phyloP scores from a whole-genome alignment of 2,329 filamentous ascomycete genomes.

The Aspergillus aculeatus region DNA sequence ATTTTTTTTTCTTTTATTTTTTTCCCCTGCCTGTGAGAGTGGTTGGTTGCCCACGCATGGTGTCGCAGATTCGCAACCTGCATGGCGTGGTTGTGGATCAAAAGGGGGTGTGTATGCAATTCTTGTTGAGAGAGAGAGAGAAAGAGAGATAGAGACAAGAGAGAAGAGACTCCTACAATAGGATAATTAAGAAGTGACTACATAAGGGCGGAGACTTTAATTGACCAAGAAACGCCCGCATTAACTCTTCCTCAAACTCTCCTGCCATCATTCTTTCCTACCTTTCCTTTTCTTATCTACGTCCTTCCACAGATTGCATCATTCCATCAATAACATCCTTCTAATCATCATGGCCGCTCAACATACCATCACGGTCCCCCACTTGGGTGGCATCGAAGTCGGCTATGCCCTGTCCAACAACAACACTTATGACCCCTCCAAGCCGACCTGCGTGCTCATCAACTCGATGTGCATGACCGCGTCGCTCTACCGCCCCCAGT shows the following conservation, averaged over 20 bases:
- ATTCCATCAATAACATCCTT: background rate
- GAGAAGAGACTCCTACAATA: background rate
- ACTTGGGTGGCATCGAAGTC: slow-evolving; percentile 51
- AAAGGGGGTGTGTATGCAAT: background rate
- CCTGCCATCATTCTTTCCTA: background rate
- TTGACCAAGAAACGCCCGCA: background rate
- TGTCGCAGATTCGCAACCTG: background rate
- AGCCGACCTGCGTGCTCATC: slow-evolving; percentile 53
- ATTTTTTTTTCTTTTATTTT: background rate
- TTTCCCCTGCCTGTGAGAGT: background rate
- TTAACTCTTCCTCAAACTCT: background rate
- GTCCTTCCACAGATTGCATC: background rate
- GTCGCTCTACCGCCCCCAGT: slow-evolving; percentile 46
- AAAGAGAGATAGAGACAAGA: background rate
- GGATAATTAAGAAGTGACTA: background rate
- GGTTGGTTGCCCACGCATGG: background rate
- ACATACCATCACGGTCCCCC: slow-evolving; percentile 46
- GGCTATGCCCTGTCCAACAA: slow-evolving; percentile 47
- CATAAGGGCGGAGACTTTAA: background rate
- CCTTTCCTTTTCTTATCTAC: background rate
- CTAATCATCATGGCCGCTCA: slow-evolving; percentile 22
- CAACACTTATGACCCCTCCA: slow-evolving; percentile 47
- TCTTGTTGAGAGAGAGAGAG: background rate
- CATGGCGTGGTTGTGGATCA: too few relatives aligned
- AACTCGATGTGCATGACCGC: slow-evolving; percentile 54